These are phyloP conservation scores for Rhodotorula graminis DNA, from an alignment of 768 basidiomycete genomes.

Conservation along the genomic window DNA sequence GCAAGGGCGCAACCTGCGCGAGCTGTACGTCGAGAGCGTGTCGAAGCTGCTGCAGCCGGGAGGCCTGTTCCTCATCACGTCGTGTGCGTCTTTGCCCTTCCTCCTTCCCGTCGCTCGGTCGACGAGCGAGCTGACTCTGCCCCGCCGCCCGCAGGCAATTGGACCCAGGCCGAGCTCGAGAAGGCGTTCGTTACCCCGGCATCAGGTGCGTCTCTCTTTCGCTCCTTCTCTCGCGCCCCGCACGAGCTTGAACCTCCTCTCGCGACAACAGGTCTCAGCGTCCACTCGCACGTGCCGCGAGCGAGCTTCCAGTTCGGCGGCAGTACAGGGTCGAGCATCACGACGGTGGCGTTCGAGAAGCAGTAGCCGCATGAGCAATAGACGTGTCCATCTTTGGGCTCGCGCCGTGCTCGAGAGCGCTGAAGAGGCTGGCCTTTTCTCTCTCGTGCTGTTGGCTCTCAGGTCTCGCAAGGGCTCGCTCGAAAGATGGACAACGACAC, in stretches of 20 bases:
- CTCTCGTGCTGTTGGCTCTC: too few species aligned
- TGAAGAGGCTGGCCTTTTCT: too few species aligned
- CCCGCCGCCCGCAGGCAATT: constrained; percentile 45
- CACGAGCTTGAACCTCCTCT: not conserved
- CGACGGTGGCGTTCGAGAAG: constrained; percentile 34
- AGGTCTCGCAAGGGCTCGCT: too few species aligned
- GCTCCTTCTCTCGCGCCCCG: not conserved
- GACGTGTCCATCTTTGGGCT: too few species aligned
- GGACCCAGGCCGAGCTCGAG: constrained; percentile 49
- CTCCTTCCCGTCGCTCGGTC: not conserved
- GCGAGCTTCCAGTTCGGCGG: constrained; percentile 49
- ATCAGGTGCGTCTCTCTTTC: constrained; percentile 39
- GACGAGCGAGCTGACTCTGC: not conserved
- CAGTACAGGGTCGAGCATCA: constrained; percentile 43
- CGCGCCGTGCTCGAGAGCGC: too few species aligned
- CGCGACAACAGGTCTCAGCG: constrained; percentile 39
- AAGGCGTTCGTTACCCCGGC: constrained; percentile 43
- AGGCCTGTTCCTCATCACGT: constrained; percentile 50
- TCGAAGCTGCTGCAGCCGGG: constrained; percentile 45
- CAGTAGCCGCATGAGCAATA: not conserved
- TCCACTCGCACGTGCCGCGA: constrained; percentile 47
- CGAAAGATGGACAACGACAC: too few species aligned
- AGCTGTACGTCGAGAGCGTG: constrained; percentile 47
- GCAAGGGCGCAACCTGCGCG: constrained; percentile 43
- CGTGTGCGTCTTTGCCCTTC: constrained; percentile 27